Percentiles rank a stretch among this genome's conserved stretches.
Evolutionary conservation across 306 rosid genomes (phyloP).

Genomic region (Inga leiocalycina): DNA sequence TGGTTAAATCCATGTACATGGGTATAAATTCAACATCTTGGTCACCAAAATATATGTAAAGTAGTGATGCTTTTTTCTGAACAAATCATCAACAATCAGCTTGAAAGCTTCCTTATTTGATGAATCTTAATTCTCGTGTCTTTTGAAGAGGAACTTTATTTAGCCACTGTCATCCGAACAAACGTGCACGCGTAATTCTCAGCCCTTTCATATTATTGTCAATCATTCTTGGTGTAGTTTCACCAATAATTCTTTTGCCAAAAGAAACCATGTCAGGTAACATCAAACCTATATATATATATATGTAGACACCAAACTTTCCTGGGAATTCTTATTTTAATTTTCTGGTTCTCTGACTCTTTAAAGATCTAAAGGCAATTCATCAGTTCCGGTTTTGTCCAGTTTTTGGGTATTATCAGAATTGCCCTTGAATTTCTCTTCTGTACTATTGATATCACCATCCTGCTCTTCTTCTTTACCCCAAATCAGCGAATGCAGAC

Average conservation of each 20-base stretch:
- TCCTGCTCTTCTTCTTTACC: constrained; percentile 68
- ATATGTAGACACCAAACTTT: not conserved
- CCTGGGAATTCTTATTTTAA: not conserved
- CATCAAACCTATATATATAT: not conserved
- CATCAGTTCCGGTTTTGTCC: not conserved
- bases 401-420: not conserved
- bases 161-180: too few species aligned
- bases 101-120: too few species aligned
- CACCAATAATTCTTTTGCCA: not conserved
- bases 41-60: too few species aligned
- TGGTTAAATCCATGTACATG: too few species aligned
- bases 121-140: too few species aligned
- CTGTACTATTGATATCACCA: not conserved
- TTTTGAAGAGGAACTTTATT: too few species aligned
- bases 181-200: not conserved
- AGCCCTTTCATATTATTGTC: not conserved
- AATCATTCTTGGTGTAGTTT: not conserved
- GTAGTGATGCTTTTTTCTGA: too few species aligned
- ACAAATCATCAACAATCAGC: too few species aligned
- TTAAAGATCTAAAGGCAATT: not conserved
- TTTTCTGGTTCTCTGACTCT: not conserved
- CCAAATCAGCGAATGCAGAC: constrained; percentile 75
- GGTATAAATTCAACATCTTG: too few species aligned
- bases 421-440: not conserved
- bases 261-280: not conserved